Conservation (phyloP, 257 asterid species). For the Plantago elongata region DNA sequence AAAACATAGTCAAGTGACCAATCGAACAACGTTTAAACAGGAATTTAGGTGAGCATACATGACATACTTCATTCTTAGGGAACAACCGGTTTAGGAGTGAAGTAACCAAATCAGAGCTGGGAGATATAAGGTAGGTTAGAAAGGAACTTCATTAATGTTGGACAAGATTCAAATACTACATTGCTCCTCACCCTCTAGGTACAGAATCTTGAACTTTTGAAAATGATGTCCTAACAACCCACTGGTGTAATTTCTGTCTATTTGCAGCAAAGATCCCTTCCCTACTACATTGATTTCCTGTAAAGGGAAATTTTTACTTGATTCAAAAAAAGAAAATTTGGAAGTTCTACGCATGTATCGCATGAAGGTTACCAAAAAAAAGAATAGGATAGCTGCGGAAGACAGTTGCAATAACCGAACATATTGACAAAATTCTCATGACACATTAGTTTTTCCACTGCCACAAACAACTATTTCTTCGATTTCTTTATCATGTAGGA, state of each 20-base stretch:
- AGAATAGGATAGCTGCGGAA: constrained; percentile 17
- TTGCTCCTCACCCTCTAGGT: constrained; percentile 46
- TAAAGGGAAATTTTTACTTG: constrained; percentile 23
- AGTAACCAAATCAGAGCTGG: constrained; percentile 68
- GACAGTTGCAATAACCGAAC: constrained; percentile 6
- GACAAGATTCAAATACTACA: constrained; percentile 3
- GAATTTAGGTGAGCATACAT: constrained; percentile 37
- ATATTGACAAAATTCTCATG: not conserved
- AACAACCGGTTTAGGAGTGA: constrained; percentile 46
- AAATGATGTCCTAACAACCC: constrained; percentile 37
- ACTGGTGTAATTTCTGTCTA: constrained; percentile 52
- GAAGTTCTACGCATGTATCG: constrained; percentile 1
- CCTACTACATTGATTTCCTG: constrained; percentile 47
- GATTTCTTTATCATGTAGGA: not conserved
- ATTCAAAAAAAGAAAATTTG: constrained; percentile 13
- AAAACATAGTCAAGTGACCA: constrained; percentile 12
- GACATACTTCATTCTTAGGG: constrained; percentile 33
- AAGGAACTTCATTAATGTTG: not conserved
- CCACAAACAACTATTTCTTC: not conserved
- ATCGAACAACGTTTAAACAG: constrained; percentile 10
- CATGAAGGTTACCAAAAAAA: constrained; percentile 3
- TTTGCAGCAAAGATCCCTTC: constrained; percentile 50
- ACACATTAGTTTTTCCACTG: constrained; percentile 4
- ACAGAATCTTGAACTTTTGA: constrained; percentile 35
- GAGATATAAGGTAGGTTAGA: constrained; percentile 14